Conservation (phyloP, 352 stramenopile genomes). For the Globisporangium nodosum region DNA sequence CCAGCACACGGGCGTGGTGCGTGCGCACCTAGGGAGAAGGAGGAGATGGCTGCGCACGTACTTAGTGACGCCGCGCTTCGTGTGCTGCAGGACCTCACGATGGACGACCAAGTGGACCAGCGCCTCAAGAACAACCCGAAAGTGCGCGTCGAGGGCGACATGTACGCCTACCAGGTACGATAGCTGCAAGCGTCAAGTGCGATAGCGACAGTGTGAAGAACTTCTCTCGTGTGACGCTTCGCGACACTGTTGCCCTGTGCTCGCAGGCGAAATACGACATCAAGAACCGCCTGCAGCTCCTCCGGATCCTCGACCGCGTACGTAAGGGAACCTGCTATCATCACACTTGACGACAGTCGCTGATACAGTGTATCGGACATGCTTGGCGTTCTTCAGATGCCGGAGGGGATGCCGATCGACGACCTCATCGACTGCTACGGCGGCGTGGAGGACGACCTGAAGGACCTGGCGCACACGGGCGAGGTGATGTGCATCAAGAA, state of each 20-base stretch:
- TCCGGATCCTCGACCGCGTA: constrained; percentile 76
- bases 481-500: constrained; percentile 87
- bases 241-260: not conserved
- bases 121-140: constrained; percentile 85
- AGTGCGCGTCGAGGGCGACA: constrained; percentile 63
- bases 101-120: constrained; percentile 82
- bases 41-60: no score
- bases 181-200: no score
- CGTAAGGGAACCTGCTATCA: not conserved
- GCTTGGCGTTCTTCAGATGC: constrained; percentile 32
- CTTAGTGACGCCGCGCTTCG: not conserved
- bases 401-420: constrained; percentile 76
- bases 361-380: no score
- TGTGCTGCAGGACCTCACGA: constrained; percentile 52
- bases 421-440: constrained; percentile 83
- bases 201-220: no score
- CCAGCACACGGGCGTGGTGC: constrained; percentile 79
- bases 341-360: not conserved
- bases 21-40: constrained; percentile 9
- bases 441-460: constrained; percentile 71
- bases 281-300: constrained; percentile 72
- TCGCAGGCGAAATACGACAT: constrained; percentile 85
- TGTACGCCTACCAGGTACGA: constrained; percentile 76
- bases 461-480: constrained; percentile 60
- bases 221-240: no score